Evolutionary conservation across 768 basidiomycete species (phyloP), one percentile per base, ranked within the genome.

Genomic region (Phylloporus arenicola): DNA sequence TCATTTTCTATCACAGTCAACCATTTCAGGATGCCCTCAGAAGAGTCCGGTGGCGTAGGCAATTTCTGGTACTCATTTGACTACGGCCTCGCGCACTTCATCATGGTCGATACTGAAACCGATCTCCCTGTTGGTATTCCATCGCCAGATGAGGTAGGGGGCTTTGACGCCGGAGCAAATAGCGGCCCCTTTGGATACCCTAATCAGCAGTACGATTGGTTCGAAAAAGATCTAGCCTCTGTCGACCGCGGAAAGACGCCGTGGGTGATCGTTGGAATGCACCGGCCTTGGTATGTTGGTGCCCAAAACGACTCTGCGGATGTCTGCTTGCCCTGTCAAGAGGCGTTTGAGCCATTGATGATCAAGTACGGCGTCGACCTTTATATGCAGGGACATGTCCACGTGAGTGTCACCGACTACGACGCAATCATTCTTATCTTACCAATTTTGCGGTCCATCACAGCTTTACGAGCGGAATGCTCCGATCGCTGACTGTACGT

Each of bases 1-100:
- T 34, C 3, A 12, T 12, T 24, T 37, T 47, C 9, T 6, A n/a
- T 2, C 20, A 24, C 31, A 65, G 64, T 64, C 24, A 64, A 60
- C 20, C 64, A 67, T 35, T 65, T 57, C 45, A 49, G 44, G 20
- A 65, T 67, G 64, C 64, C 64, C 13, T 59, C 62, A 7, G 53
- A 54, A 0, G 62, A 54, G 34, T 64, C 64, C 7, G 57, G 62
- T 11, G 60, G 64, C 5, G 31, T 60, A 14, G 49, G 64, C 7
- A 67, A 65, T 33, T 62, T 67, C 27, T 67, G 64, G 64, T 67
- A 65, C 51, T 65, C 64, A 14, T 65, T 62, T n/a, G 54, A 65
- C 46, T 58, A 67, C 16, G 62, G 62, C 35, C 59, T 67, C 16
- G 64, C 60, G 11, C 64, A 65, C 43, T 65, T 65, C 20, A 35